Evolutionary conservation across 805 yeast genomes (phyloP), one percentile per base, ranked within the genome.

Genomic region (Wickerhamiella cacticola): DNA sequence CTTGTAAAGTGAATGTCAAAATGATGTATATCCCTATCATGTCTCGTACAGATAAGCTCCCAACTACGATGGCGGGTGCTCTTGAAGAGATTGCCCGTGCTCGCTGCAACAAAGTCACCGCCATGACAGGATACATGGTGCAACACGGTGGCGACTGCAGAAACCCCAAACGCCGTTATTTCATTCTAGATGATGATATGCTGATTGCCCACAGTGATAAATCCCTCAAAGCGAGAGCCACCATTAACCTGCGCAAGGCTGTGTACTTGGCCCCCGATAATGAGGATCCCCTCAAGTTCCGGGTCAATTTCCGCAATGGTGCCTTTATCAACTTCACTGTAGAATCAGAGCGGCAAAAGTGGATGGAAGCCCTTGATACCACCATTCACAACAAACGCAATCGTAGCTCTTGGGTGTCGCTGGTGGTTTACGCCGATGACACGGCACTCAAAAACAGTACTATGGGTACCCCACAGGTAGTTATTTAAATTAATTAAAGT

Each of bases 131-230:
- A 0, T 79, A 68, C 57, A 66, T 89, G 66, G 76, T 78, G 56
- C 97, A 88, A 65, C 85, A 81, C 58, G 97, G 97, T 16, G 96
- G 96, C 8, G 97, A 88, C 65, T 75, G 92, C 55, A 74, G 71
- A 13, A 67, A 71, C 24, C 76, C 88, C 78, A 76, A 82, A 55
- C 75, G 82, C 54, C 71, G 96, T 49, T 84, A 64, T 65, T 86
- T 80, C 67, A 79, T 74, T 53, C 68, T 88, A n/a, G 68, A 73
- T 41, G 94, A 89, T 0, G 73, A 78, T 7, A 75, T 78, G 29
- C 67, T 88, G 55, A 70, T 79, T 47, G 95, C 95, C 0, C 84
- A 80, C 59, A 80, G 83, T 55, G 92, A 81, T 53, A 68, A 68
- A 24, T 69, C 81, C 1, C 76, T 68, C 62, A 80, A 79, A 58